Conservation (phyloP, 2,329 filamentous ascomycete genomes). For the Pseudogymnoascus sp. region DNA sequence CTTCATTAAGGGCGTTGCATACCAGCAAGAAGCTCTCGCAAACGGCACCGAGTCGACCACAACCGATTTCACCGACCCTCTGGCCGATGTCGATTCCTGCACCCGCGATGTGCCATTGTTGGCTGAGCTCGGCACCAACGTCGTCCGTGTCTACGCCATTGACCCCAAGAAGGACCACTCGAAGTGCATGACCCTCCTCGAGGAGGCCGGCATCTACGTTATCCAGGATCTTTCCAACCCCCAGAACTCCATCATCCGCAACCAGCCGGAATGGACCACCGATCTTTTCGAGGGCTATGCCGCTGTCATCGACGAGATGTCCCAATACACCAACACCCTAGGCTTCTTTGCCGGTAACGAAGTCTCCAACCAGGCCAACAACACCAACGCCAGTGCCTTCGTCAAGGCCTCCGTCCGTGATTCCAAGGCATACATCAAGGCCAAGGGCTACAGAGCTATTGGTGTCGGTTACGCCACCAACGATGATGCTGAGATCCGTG, state of each 20-base stretch:
- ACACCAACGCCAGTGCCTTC: constrained; percentile 83
- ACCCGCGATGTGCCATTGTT: constrained; percentile 80
- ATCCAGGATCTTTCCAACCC: constrained; percentile 86
- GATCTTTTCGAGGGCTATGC: constrained; percentile 75
- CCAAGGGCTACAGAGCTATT: constrained; percentile 65
- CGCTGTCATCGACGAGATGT: constrained; percentile 70
- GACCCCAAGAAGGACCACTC: constrained; percentile 71
- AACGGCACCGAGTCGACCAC: constrained; percentile 39
- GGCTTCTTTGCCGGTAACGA: constrained; percentile 99
- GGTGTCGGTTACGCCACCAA: constrained; percentile 95
- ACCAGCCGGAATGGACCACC: constrained; percentile 69
- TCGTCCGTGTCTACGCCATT: constrained; percentile 90
- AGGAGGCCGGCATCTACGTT: constrained; percentile 86
- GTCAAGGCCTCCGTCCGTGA: constrained; percentile 98
- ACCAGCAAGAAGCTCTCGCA: constrained; percentile 70
- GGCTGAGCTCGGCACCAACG: constrained; percentile 72
- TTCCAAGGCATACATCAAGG: constrained; percentile 87
- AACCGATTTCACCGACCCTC: constrained; percentile 68
- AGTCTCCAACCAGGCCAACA: constrained; percentile 81
- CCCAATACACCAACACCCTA: constrained; percentile 80
- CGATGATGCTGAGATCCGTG: constrained; percentile 77
- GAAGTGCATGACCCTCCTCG: constrained; percentile 75
- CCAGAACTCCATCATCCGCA: constrained; percentile 73
- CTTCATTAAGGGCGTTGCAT: constrained; percentile 90
- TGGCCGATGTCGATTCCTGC: constrained; percentile 64